Evolutionary conservation across 192 early-diverging fungal genomes (phyloP).

Genomic region (Geranomyces variabilis): DNA sequence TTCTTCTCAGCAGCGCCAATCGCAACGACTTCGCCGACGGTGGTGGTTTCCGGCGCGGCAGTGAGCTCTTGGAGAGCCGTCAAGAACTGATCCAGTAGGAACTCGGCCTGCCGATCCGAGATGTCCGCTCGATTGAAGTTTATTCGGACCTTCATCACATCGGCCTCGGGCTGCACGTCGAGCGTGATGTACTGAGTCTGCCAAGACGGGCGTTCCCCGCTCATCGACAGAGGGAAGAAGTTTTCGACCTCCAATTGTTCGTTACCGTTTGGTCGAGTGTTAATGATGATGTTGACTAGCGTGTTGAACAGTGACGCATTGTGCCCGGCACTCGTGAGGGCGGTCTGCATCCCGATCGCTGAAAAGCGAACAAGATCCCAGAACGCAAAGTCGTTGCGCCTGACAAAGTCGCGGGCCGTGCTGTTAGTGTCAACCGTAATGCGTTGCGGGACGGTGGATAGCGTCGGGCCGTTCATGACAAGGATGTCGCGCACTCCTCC

Average conservation of each 20-base stretch:
- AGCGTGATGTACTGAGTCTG: conserved; percentile 8
- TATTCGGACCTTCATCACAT: not conserved
- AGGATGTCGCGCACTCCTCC: conserved; percentile 24
- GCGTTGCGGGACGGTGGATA: conserved; percentile 17
- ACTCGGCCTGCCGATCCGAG: no score
- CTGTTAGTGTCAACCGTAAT: no score
- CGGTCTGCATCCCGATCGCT: not conserved
- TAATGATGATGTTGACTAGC: conserved; percentile 9
- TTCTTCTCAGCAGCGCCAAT: no score
- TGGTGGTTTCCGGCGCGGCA: no score
- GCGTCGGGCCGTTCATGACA: conserved; percentile 27
- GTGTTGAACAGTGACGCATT: not conserved
- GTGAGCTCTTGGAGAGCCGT: no score
- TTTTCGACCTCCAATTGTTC: not conserved
- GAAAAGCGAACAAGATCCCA: not conserved
- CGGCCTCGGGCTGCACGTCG: not conserved
- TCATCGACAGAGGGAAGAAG: no score
- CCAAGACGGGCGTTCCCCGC: not conserved
- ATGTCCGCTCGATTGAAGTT: no score
- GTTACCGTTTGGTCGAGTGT: not conserved
- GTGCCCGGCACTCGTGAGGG: not conserved
- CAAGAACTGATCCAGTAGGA: no score
- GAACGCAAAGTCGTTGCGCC: not conserved
- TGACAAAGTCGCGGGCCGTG: not conserved
- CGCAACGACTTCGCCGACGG: no score